Percentiles rank a stretch among this genome's conserved stretches.
phyloP scores from a whole-genome alignment of 179 eudicot genomes.

The Patellifolia procumbens region DNA sequence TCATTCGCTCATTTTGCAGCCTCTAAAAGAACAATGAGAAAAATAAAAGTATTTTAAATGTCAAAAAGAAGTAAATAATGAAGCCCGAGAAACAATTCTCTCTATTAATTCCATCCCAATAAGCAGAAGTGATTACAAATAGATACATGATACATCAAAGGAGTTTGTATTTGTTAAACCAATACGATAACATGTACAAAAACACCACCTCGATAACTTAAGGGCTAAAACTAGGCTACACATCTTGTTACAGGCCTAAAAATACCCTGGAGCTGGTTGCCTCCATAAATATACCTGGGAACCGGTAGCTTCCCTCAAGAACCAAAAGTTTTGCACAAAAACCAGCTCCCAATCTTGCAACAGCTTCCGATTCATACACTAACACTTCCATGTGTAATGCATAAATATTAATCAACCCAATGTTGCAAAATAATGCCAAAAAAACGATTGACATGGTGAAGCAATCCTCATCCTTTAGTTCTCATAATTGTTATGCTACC shows the following conservation, averaged over 20 bases:
- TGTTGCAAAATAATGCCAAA: conserved; percentile 9
- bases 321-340: conserved; percentile 24
- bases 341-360: conserved; percentile 3
- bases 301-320: no score
- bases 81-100: background rate
- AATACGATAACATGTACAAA: conserved; percentile 18
- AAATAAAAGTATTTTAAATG: no score
- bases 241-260: conserved; percentile 9
- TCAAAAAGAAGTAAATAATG: background rate
- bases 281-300: no score
- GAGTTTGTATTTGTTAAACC: conserved; percentile 14
- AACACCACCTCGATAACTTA: conserved; percentile 11
- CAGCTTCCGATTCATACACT: background rate
- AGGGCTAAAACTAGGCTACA: conserved; percentile 7
- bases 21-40: no score
- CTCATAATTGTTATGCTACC: conserved; percentile 97
- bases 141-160: conserved; percentile 21
- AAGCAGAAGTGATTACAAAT: background rate
- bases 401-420: conserved; percentile 6
- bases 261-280: background rate
- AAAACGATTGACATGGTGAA: no score
- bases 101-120: background rate
- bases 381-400: conserved; percentile 16
- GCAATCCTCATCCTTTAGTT: conserved; percentile 90
- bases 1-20: no score